Evolutionary conservation across 768 basidiomycete genomes (phyloP).

Genomic region (Naganishia onofrii): DNA sequence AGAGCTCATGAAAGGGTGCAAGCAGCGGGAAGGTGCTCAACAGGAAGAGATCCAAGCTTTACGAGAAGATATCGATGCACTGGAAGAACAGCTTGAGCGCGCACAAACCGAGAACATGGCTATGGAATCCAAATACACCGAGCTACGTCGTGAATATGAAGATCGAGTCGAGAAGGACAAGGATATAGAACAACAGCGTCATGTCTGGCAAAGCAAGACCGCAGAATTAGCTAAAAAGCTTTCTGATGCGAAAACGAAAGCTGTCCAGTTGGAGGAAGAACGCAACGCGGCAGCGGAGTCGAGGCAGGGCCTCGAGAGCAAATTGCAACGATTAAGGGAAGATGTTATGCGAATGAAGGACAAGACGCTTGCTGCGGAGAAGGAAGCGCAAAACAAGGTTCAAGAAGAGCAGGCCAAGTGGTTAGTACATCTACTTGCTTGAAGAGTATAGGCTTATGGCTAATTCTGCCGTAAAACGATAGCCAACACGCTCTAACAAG

Average conservation of each 20-base stretch:
- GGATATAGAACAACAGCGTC: not conserved
- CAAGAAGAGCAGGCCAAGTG: slow-evolving; percentile 32
- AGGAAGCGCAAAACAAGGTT: slow-evolving; percentile 29
- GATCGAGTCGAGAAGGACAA: slow-evolving; percentile 22
- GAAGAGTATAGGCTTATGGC: slow-evolving; percentile 35
- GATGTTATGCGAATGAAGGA: slow-evolving; percentile 33
- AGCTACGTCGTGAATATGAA: slow-evolving; percentile 31
- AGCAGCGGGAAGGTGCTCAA: slow-evolving; percentile 76
- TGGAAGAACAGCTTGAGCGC: slow-evolving; percentile 81
- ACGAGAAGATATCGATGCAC: slow-evolving; percentile 75
- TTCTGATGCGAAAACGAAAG: slow-evolving; percentile 7
- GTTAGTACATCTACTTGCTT: slow-evolving; percentile 12
- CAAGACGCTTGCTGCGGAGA: slow-evolving; percentile 27
- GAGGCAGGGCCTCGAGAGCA: slow-evolving; percentile 7
- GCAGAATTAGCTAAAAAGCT: slow-evolving; percentile 21
- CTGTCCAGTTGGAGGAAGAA: slow-evolving; percentile 3
- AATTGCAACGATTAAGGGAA: slow-evolving; percentile 20
- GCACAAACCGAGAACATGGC: slow-evolving; percentile 68
- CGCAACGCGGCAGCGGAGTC: not conserved
- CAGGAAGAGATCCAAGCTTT: slow-evolving; percentile 78
- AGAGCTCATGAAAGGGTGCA: slow-evolving; percentile 64
- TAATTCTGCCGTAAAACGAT: slow-evolving; percentile 38
- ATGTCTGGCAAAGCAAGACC: slow-evolving; percentile 21
- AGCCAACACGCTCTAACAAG: slow-evolving; percentile 10
- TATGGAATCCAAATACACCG: slow-evolving; percentile 29